These are phyloP conservation scores for Mycena galopus DNA, from an alignment of 768 basidiomycete species.

Conservation along the genomic window DNA sequence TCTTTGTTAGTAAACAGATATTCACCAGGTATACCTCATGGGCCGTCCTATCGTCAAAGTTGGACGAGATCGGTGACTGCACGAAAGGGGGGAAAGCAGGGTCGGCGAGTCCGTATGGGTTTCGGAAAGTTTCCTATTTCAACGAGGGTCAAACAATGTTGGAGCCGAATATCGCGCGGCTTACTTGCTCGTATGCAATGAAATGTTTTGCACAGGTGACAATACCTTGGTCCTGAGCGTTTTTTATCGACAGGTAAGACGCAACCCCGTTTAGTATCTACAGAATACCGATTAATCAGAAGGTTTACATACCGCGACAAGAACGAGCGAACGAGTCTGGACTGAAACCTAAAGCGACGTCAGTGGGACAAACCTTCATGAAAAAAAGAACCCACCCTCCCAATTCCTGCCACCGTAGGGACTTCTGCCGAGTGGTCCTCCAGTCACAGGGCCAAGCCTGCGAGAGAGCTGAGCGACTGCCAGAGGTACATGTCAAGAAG, in stretches of 20 bases:
- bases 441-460: constrained; percentile 26
- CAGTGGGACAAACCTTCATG: background rate
- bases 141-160: background rate
- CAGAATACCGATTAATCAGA: background rate
- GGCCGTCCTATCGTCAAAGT: constrained; percentile 25
- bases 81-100: constrained; percentile 13
- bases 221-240: constrained; percentile 21
- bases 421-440: constrained; percentile 17
- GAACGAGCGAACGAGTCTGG: constrained; percentile 20
- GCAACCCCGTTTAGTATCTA: constrained; percentile 24
- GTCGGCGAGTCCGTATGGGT: constrained; percentile 6
- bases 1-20: background rate
- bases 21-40: constrained; percentile 23
- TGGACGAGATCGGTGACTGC: constrained; percentile 22
- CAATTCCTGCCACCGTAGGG: constrained; percentile 14
- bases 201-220: constrained; percentile 27
- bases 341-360: constrained; percentile 18
- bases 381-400: constrained; percentile 4
- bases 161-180: background rate
- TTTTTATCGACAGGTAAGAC: constrained; percentile 17
- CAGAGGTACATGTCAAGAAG: background rate
- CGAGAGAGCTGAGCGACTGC: background rate
- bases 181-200: constrained; percentile 23
- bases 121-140: constrained; percentile 22
- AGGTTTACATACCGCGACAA: background rate